phyloP scores from a whole-genome alignment of 768 basidiomycete species.

The Calocybe indica region DNA sequence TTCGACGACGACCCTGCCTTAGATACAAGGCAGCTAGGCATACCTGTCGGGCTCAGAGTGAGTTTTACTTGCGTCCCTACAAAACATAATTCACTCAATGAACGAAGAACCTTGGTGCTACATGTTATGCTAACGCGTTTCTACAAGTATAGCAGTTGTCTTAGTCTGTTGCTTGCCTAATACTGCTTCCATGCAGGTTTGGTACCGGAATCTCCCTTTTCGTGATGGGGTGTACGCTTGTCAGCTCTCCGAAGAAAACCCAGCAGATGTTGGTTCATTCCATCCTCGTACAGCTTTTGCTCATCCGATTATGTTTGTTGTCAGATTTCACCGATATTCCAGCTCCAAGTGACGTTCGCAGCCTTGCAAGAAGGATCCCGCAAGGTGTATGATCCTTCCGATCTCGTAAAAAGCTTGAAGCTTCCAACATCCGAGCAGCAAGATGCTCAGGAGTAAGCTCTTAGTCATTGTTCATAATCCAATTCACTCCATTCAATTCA shows the following conservation, averaged over 20 bases:
- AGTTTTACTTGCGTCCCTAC: slow-evolving; percentile 5
- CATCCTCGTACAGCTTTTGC: not conserved
- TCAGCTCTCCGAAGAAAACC: slow-evolving; percentile 46
- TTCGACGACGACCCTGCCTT: slow-evolving; percentile 52
- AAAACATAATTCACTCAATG: slow-evolving; percentile 1
- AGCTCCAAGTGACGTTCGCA: slow-evolving; percentile 77
- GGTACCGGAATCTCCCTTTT: slow-evolving; percentile 85
- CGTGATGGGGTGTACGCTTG: slow-evolving; percentile 80
- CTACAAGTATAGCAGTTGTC: slow-evolving; percentile 55
- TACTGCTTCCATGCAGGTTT: slow-evolving; percentile 49
- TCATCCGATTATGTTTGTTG: slow-evolving; percentile 1
- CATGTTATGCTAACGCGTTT: slow-evolving; percentile 95
- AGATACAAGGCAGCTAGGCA: slow-evolving; percentile 40
- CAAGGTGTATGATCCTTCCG: slow-evolving; percentile 74
- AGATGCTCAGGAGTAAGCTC: slow-evolving; percentile 88
- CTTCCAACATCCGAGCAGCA: slow-evolving; percentile 85
- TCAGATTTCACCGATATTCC: slow-evolving; percentile 75
- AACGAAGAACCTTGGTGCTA: slow-evolving; percentile 88
- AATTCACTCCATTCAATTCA: not conserved
- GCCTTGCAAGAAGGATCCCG: slow-evolving; percentile 72
- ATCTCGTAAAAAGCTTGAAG: slow-evolving; percentile 79
- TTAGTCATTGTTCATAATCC: not conserved
- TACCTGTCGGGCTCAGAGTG: slow-evolving; percentile 79
- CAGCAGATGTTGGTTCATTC: slow-evolving; percentile 32
- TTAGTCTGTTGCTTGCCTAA: not conserved